Evolutionary conservation across 768 basidiomycete species (phyloP).

Genomic region (Leccinellum albellum): DNA sequence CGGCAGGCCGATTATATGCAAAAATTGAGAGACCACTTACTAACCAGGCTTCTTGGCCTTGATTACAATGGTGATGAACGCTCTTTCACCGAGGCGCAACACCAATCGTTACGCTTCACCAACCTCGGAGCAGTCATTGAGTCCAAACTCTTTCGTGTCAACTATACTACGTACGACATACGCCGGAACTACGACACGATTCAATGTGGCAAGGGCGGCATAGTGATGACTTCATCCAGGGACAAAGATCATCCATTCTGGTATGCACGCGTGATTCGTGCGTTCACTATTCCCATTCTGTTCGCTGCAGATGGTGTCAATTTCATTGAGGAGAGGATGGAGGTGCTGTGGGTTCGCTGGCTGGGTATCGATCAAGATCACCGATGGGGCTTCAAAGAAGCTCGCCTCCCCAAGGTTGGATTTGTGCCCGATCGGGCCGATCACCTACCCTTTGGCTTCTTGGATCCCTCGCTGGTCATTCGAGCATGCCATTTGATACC

Average conservation of each 20-base stretch:
- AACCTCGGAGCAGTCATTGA: background rate
- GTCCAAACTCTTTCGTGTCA: background rate
- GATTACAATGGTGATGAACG: slow-evolving; percentile 1
- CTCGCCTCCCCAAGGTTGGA: no score
- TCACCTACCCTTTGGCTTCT: no score
- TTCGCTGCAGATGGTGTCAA: background rate
- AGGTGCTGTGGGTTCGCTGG: background rate
- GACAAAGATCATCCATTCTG: background rate
- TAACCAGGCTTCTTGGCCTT: background rate
- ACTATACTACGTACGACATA: background rate
- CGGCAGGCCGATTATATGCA: background rate
- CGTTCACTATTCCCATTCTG: background rate
- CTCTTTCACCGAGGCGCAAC: background rate
- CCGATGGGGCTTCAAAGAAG: no score
- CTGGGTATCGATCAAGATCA: no score
- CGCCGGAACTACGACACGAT: background rate
- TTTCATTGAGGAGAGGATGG: background rate
- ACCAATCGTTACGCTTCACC: background rate
- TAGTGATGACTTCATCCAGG: background rate
- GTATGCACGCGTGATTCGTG: background rate
- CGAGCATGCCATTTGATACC: slow-evolving; percentile 54
- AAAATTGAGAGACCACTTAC: background rate
- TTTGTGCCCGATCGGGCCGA: no score
- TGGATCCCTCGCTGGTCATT: no score
- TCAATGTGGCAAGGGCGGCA: background rate